phyloP scores from a whole-genome alignment of 2,329 filamentous ascomycete genomes.

The Colletotrichum tabaci region DNA sequence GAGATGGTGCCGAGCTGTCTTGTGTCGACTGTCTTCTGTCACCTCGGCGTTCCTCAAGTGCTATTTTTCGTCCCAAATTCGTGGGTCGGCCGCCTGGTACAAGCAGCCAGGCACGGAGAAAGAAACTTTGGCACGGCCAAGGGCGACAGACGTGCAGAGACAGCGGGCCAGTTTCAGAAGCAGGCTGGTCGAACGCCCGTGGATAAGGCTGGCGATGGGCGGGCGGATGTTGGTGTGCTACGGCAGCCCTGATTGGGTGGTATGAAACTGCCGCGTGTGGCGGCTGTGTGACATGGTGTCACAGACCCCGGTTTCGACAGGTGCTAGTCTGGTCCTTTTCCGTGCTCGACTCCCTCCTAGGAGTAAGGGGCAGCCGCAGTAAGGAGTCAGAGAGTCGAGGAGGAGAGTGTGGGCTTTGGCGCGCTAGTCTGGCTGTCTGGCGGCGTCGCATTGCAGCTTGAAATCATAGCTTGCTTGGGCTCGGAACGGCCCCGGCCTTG shows the following conservation, averaged over 20 bases:
- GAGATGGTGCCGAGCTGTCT: constrained; percentile 28
- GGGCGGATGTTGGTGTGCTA: not conserved
- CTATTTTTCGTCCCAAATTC: constrained; percentile 30
- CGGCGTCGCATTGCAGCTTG: not conserved
- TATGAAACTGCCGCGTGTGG: constrained; percentile 42
- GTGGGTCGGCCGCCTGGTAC: constrained; percentile 2
- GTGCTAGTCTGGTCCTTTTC: not conserved
- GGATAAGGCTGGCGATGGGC: constrained; percentile 22
- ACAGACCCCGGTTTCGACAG: constrained; percentile 42
- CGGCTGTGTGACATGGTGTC: constrained; percentile 43
- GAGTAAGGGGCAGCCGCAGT: too few species aligned
- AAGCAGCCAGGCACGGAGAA: not conserved
- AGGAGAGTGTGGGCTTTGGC: too few species aligned
- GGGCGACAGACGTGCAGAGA: constrained; percentile 8
- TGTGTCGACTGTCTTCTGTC: constrained; percentile 29
- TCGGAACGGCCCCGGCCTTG: not conserved
- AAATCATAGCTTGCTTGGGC: not conserved
- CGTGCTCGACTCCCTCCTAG: not conserved
- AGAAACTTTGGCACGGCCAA: constrained; percentile 21
- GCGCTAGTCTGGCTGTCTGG: not conserved
- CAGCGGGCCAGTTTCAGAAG: constrained; percentile 39
- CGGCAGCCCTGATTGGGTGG: constrained; percentile 8
- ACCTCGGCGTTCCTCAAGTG: constrained; percentile 29
- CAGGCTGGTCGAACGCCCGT: constrained; percentile 28
- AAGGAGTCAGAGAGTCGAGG: too few species aligned